Evolutionary conservation across 2,329 filamentous ascomycete genomes (phyloP).

Genomic region (Ceratocystis cacaofunesta): DNA sequence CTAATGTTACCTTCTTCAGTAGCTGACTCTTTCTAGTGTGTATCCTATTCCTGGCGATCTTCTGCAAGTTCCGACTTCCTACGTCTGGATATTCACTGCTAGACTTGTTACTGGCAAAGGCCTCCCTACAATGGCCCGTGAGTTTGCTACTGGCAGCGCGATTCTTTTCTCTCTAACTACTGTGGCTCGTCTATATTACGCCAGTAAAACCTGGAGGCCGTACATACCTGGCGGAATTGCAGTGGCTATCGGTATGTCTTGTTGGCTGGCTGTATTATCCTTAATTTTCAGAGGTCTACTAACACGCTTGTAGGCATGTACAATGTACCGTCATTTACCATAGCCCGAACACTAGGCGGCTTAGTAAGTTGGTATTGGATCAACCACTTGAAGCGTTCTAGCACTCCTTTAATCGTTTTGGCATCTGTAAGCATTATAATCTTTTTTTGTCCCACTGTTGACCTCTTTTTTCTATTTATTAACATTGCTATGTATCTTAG

Average conservation of each 20-base stretch:
- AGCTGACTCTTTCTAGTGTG: constrained; percentile 39
- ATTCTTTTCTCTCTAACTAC: constrained; percentile 60
- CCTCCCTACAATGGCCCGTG: constrained; percentile 65
- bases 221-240: constrained; percentile 86
- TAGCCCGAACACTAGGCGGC: constrained; percentile 75
- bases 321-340: constrained; percentile 88
- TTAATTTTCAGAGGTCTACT: not conserved
- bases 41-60: constrained; percentile 78
- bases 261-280: no score
- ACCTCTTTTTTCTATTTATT: not conserved
- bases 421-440: constrained; percentile 40
- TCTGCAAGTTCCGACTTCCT: constrained; percentile 87
- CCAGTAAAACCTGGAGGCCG: constrained; percentile 49
- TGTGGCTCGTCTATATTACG: constrained; percentile 45
- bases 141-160: constrained; percentile 65
- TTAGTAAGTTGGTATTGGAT: constrained; percentile 63
- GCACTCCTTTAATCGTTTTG: constrained; percentile 75
- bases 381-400: constrained; percentile 34
- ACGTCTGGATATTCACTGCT: constrained; percentile 96
- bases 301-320: constrained; percentile 57
- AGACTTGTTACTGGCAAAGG: constrained; percentile 83
- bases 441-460: constrained; percentile 12
- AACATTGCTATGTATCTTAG: constrained; percentile 23
- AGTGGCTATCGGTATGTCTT: constrained; percentile 61
- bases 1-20: not conserved